Percentiles rank a stretch among this genome's conserved stretches.
Evolutionary conservation across 345 rosid species (phyloP).

Genomic region (Passiflora organensis): DNA sequence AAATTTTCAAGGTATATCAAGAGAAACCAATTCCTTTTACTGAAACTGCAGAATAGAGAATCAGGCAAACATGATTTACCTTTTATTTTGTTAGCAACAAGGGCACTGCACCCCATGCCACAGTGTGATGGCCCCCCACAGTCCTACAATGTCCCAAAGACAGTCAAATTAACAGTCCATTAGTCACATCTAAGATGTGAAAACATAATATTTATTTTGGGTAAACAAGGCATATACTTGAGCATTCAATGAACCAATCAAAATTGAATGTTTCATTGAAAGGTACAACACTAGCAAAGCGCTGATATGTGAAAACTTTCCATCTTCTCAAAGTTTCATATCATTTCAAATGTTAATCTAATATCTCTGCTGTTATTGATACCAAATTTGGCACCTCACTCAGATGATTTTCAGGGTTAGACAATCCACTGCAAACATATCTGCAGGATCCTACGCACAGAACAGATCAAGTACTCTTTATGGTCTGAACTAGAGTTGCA

Average conservation of each 20-base stretch:
- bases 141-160: conserved; percentile 36
- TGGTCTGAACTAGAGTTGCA: too few relatives aligned
- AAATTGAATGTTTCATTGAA: not conserved
- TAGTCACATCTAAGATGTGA: not conserved
- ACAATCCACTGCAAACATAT: too few relatives aligned
- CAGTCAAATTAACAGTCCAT: not conserved
- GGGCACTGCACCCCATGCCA: conserved; percentile 79
- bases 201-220: not conserved
- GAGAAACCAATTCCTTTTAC: not conserved
- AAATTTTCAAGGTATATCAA: not conserved
- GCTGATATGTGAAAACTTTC: too few relatives aligned
- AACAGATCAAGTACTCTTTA: too few relatives aligned
- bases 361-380: too few relatives aligned
- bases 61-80: conserved; percentile 38
- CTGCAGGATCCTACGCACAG: too few relatives aligned
- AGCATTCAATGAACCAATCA: not conserved
- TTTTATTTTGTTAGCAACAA: conserved; percentile 46
- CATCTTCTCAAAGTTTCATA: too few relatives aligned
- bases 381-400: too few relatives aligned
- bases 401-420: too few relatives aligned
- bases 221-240: not conserved
- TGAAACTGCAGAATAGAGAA: not conserved
- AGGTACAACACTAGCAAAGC: not conserved
- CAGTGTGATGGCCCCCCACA: conserved; percentile 82
- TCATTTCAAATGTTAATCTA: too few relatives aligned